phyloP scores from a whole-genome alignment of 2,329 filamentous ascomycete genomes.

The Pleomassaria siparia region DNA sequence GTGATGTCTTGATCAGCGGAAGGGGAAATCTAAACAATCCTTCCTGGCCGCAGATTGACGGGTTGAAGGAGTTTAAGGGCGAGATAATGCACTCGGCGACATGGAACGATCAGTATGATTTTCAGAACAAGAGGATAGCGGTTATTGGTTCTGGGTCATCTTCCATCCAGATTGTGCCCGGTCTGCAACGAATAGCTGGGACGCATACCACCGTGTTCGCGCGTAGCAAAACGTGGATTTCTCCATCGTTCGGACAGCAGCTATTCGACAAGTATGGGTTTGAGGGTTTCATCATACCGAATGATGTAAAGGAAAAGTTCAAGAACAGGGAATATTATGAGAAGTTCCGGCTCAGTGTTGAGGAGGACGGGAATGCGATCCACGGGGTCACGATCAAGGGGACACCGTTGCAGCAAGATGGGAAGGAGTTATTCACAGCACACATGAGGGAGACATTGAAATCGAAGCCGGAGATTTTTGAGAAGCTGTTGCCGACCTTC shows the following conservation, averaged over 20 bases:
- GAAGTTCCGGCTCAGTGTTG: slow-evolving; percentile 32
- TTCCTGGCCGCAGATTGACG: slow-evolving; percentile 38
- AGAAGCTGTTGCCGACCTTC: slow-evolving; percentile 46
- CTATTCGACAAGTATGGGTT: slow-evolving; percentile 39
- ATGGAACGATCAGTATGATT: slow-evolving; percentile 41
- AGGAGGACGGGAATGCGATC: slow-evolving; percentile 36
- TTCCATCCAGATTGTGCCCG: slow-evolving; percentile 46
- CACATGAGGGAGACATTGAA: slow-evolving; percentile 45
- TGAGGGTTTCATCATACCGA: slow-evolving; percentile 30
- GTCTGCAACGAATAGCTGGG: slow-evolving; percentile 38
- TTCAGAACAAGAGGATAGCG: slow-evolving; percentile 35
- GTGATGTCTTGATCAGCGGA: slow-evolving; percentile 36
- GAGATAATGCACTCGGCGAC: slow-evolving; percentile 40
- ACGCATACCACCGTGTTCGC: slow-evolving; percentile 36
- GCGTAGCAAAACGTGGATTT: slow-evolving; percentile 41
- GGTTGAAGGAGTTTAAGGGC: slow-evolving; percentile 32
- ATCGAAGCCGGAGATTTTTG: slow-evolving; percentile 43
- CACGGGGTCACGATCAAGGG: slow-evolving; percentile 39
- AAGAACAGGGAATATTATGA: slow-evolving; percentile 34
- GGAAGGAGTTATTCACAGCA: slow-evolving; percentile 42
- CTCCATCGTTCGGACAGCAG: slow-evolving; percentile 32
- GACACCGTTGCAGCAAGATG: slow-evolving; percentile 40
- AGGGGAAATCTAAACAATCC: slow-evolving; percentile 35
- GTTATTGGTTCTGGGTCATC: slow-evolving; percentile 41
- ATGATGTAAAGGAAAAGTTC: slow-evolving; percentile 27